Evolutionary conservation across 176 grass and related monocot genomes (phyloP).

Genomic region (Aechmea fasciata): DNA sequence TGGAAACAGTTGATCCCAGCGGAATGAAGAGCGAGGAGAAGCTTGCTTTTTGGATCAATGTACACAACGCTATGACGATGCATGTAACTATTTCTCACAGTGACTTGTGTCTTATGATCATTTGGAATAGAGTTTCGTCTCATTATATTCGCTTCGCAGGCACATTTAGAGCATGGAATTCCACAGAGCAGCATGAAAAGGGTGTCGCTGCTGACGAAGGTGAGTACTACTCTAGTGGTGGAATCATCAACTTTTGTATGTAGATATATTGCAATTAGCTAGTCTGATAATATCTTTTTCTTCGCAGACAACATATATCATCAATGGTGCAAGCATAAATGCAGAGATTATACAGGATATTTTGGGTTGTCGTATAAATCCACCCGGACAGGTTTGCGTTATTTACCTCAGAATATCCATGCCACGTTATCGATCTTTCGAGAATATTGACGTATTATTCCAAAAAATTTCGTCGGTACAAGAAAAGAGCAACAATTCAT

Average conservation of each 20-base stretch:
- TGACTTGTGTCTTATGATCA: neutral
- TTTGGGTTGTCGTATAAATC: constrained; percentile 52
- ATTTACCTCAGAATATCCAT: neutral
- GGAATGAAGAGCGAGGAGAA: constrained; percentile 74
- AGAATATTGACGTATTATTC: too few relatives aligned
- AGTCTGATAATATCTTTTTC: neutral
- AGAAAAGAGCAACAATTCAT: too few relatives aligned
- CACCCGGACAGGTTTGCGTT: constrained; percentile 46
- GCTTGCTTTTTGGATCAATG: constrained; percentile 92
- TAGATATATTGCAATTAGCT: neutral
- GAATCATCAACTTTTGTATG: neutral
- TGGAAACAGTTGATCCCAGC: constrained; percentile 54
- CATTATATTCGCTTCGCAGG: constrained; percentile 30
- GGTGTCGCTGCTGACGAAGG: constrained; percentile 50
- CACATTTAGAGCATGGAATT: constrained; percentile 67
- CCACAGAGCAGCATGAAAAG: constrained; percentile 56
- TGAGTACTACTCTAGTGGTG: constrained; percentile 9
- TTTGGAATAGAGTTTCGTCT: neutral
- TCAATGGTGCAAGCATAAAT: constrained; percentile 59
- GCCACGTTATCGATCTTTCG: neutral
- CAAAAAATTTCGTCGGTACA: too few relatives aligned
- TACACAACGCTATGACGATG: constrained; percentile 97
- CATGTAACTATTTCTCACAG: constrained; percentile 55
- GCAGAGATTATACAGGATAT: constrained; percentile 66
- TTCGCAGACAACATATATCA: constrained; percentile 47